These are phyloP conservation scores for Candida corydali DNA, from an alignment of 805 yeast genomes.

Conservation along the genomic window DNA sequence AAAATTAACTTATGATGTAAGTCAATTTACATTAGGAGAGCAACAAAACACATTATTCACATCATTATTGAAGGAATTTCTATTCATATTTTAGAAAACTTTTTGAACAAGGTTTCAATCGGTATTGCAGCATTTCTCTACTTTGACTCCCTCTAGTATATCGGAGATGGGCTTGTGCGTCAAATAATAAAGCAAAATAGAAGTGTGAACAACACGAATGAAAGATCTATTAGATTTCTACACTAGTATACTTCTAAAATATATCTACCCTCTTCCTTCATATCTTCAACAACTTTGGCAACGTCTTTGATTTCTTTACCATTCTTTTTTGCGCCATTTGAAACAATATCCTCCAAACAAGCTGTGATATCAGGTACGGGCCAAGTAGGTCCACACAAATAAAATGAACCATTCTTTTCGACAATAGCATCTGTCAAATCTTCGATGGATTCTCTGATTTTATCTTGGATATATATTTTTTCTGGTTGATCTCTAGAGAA, in stretches of 20 bases:
- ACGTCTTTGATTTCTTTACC: conserved; percentile 65
- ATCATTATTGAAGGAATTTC: too few species aligned
- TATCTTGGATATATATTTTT: conserved; percentile 92
- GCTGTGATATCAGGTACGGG: conserved; percentile 96
- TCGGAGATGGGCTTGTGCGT: too few species aligned
- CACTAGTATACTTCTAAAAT: conserved; percentile 81
- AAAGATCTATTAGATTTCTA: background rate
- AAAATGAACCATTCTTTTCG: conserved; percentile 79
- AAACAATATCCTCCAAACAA: conserved; percentile 78
- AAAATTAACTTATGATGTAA: too few species aligned
- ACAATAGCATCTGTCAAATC: conserved; percentile 78
- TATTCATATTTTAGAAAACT: too few species aligned
- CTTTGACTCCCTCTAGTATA: too few species aligned
- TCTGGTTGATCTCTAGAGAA: conserved; percentile 96
- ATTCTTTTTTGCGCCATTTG: conserved; percentile 61
- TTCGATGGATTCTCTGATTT: conserved; percentile 71
- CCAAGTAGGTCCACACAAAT: conserved; percentile 99
- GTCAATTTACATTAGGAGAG: too few species aligned
- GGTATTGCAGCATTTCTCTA: too few species aligned
- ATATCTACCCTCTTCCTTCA: conserved; percentile 90
- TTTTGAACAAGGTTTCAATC: too few species aligned
- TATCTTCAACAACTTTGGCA: conserved; percentile 79
- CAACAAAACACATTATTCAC: too few species aligned
- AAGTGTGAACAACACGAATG: too few species aligned
- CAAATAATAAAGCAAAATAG: too few species aligned